Conservation (phyloP, 2,329 filamentous ascomycete genomes). For the Emmonsia crescens region DNA sequence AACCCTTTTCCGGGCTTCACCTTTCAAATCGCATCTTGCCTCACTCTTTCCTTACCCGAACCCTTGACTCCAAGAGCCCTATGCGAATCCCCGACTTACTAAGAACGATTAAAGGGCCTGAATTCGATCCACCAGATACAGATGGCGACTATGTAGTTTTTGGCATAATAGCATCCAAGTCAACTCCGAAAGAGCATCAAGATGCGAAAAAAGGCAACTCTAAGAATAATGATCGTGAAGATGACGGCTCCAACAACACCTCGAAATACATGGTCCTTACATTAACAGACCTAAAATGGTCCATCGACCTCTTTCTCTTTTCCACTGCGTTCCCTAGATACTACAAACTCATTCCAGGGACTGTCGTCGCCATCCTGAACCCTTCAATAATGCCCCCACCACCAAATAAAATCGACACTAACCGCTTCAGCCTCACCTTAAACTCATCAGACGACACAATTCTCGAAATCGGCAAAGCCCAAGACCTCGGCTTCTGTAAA, state of each 20-base stretch:
- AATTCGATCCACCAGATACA: slow-evolving; percentile 68
- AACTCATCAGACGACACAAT: slow-evolving; percentile 80
- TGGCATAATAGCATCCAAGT: slow-evolving; percentile 79
- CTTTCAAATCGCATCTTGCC: slow-evolving; percentile 73
- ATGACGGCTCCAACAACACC: slow-evolving; percentile 44
- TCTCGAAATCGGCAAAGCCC: slow-evolving; percentile 72
- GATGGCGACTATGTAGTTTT: slow-evolving; percentile 86
- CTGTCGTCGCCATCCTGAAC: slow-evolving; percentile 83
- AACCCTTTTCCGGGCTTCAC: slow-evolving; percentile 76
- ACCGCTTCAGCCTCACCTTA: slow-evolving; percentile 74
- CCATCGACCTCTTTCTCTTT: slow-evolving; percentile 86
- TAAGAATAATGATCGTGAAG: slow-evolving; percentile 37
- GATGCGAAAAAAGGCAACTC: slow-evolving; percentile 30
- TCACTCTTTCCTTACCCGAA: slow-evolving; percentile 67
- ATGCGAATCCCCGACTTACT: slow-evolving; percentile 72
- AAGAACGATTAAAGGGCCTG: slow-evolving; percentile 67
- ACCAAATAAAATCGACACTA: slow-evolving; percentile 61
- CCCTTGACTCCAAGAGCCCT: slow-evolving; percentile 64
- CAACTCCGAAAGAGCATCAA: slow-evolving; percentile 58
- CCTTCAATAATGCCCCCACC: slow-evolving; percentile 83
- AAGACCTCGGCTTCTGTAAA: slow-evolving; percentile 84
- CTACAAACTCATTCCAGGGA: slow-evolving; percentile 90
- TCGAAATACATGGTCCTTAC: slow-evolving; percentile 87
- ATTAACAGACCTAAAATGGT: slow-evolving; percentile 79
- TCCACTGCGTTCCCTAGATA: slow-evolving; percentile 81